A percentile compares a stretch with the other conserved stretches of the same genome.
phyloP scores from a whole-genome alignment of 1,139 yeast species.

The Debaryomyces sp. region DNA sequence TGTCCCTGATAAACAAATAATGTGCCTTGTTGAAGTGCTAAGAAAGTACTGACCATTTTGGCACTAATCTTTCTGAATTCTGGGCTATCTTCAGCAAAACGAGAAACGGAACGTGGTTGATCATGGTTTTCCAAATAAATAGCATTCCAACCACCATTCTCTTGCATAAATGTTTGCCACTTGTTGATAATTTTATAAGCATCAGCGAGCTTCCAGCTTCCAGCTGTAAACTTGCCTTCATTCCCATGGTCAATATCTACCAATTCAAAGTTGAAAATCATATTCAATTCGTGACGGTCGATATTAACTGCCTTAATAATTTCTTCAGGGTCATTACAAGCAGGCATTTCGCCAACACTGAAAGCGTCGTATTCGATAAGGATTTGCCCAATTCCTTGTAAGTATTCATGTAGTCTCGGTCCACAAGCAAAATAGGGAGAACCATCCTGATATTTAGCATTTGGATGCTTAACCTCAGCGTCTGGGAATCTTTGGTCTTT shows the following conservation, averaged over 20 bases:
- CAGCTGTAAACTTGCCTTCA: not conserved
- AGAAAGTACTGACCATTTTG: slow-evolving; percentile 51
- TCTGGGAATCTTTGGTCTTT: slow-evolving; percentile 51
- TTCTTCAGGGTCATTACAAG: slow-evolving; percentile 38
- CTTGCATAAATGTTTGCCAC: slow-evolving; percentile 36
- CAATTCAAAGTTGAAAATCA: not conserved
- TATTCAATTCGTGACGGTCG: not conserved
- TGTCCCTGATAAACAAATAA: slow-evolving; percentile 62
- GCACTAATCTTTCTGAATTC: slow-evolving; percentile 39
- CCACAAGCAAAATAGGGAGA: slow-evolving; percentile 40
- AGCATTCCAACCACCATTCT: slow-evolving; percentile 50
- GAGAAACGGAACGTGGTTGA: slow-evolving; percentile 54
- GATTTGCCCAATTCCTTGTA: slow-evolving; percentile 52
- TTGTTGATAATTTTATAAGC: slow-evolving; percentile 42
- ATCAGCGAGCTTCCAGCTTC: slow-evolving; percentile 39
- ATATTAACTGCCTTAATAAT: slow-evolving; percentile 36
- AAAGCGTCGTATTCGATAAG: slow-evolving; percentile 52
- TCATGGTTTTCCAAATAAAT: slow-evolving; percentile 61
- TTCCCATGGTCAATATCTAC: slow-evolving; percentile 1
- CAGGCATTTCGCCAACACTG: slow-evolving; percentile 61
- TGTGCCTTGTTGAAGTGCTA: slow-evolving; percentile 55
- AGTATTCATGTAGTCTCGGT: slow-evolving; percentile 59
- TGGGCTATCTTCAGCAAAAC: slow-evolving; percentile 50
- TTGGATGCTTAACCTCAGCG: slow-evolving; percentile 46
- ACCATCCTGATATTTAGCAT: slow-evolving; percentile 42